Evolutionary conservation across 1,284 basidiomycete species (phyloP), one percentile per base, ranked within the genome.

Genomic region (Phaffia rhodozyma): DNA sequence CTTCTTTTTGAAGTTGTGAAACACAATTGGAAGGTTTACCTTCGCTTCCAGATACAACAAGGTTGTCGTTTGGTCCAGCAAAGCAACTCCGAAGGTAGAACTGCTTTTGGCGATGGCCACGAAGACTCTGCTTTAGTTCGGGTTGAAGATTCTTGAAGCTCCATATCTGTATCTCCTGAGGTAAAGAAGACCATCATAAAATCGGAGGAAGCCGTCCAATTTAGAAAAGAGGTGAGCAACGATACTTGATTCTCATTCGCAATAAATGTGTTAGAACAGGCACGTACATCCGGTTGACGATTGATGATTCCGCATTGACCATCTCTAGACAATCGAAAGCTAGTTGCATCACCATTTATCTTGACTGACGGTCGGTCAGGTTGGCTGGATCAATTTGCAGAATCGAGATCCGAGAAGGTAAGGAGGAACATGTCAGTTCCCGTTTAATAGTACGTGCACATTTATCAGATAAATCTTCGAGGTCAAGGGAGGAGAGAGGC

Each of bases 21-120:
- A 11, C 52, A 50, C 30, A 23, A 16, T n/a, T 21, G 13, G 9
- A 57, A 58, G 49, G 76, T 81, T 68, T 69, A 89, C 92, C 91
- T 83, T 97, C 93, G 73, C 90, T 93, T 32, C 96, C 96, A 70
- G 89, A 93, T 63, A 92, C 81, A 57, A 98, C 82, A 72, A 96
- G 94, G 71, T 86, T 89, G 66, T 86, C 86, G 71, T 89, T 86
- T 38, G 86, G 79, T n/a, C 93, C 93, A 30, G 93, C 96, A 75
- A 97, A 97, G 72, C 90, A 92, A 73, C 88, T 89, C 65, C 89
- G 83, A 67, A 98, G 89, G 67, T 97, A 84, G 75, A 89, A 88
- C 50, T 82, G 80, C 3, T 82, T 82, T 75, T 93, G 90, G 48
- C 81, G 81, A 70, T 92, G 87, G 29, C 89, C 93, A 1, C 83